Evolutionary conservation across 345 rosid species (phyloP).

Genomic region (Aquilaria sinensis): DNA sequence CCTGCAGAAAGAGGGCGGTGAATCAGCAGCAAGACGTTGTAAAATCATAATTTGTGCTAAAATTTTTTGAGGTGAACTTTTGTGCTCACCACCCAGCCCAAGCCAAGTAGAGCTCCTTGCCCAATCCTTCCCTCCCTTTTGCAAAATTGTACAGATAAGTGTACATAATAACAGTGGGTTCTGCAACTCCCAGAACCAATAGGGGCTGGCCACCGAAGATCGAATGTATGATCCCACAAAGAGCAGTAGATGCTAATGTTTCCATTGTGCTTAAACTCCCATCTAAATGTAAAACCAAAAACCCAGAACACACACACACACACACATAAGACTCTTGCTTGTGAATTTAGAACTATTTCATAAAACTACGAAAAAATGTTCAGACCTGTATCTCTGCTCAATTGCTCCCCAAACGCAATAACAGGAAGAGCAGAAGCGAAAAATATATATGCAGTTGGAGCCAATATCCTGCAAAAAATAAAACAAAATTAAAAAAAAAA

Average conservation of each 20-base stretch:
- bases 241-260: slow-evolving; percentile 68
- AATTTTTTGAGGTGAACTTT: background rate
- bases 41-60: background rate
- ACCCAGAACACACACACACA: background rate
- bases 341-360: background rate
- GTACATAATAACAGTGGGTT: slow-evolving; percentile 85
- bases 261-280: slow-evolving; percentile 74
- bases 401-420: slow-evolving; percentile 81
- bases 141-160: slow-evolving; percentile 68
- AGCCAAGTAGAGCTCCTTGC: slow-evolving; percentile 62
- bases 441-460: slow-evolving; percentile 80
- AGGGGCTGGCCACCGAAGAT: slow-evolving; percentile 80
- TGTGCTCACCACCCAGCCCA: slow-evolving; percentile 75
- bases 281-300: slow-evolving; percentile 28
- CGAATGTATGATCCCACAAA: slow-evolving; percentile 81
- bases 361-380: background rate
- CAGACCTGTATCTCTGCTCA: slow-evolving; percentile 69
- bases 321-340: slow-evolving; percentile 7
- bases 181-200: slow-evolving; percentile 79
- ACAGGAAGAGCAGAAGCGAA: slow-evolving; percentile 89
- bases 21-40: background rate
- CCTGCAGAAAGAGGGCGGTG: slow-evolving; percentile 33
- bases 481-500: slow-evolving; percentile 1
- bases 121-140: slow-evolving; percentile 50
- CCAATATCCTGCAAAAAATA: slow-evolving; percentile 43